phyloP scores from a whole-genome alignment of 2,329 filamentous ascomycete species.

The Phialophora expanda region DNA sequence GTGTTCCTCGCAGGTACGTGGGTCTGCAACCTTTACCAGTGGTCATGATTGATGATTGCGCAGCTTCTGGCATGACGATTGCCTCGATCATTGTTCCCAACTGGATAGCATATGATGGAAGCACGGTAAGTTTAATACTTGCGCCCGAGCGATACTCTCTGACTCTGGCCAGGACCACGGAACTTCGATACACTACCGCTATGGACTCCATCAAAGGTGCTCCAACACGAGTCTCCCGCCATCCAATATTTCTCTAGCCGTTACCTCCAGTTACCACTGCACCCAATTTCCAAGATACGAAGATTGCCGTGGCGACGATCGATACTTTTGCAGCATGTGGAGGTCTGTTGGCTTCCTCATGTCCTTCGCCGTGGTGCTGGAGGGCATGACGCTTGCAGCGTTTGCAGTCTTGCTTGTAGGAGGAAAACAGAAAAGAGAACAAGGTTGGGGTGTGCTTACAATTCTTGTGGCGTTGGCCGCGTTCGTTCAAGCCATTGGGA shows the following conservation, averaged over 20 bases:
- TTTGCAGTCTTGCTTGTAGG: slow-evolving; percentile 79
- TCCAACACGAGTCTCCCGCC: slow-evolving; percentile 36
- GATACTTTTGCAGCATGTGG: slow-evolving; percentile 91
- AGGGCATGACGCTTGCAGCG: slow-evolving; percentile 78
- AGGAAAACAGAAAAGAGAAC: slow-evolving; percentile 77
- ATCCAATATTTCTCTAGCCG: slow-evolving; percentile 60
- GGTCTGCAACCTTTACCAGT: neutral
- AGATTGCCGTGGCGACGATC: slow-evolving; percentile 70
- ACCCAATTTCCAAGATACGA: slow-evolving; percentile 69
- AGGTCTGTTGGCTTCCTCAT: slow-evolving; percentile 85
- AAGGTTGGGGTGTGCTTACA: slow-evolving; percentile 78
- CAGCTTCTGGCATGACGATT: slow-evolving; percentile 54
- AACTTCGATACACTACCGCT: slow-evolving; percentile 64
- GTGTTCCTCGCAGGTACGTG: slow-evolving; percentile 53
- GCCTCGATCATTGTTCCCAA: slow-evolving; percentile 54
- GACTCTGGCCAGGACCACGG: slow-evolving; percentile 42
- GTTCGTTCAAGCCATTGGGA: slow-evolving; percentile 73
- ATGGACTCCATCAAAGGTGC: slow-evolving; percentile 83
- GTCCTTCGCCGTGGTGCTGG: slow-evolving; percentile 79
- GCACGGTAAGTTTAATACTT: slow-evolving; percentile 45
- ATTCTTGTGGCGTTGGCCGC: slow-evolving; percentile 69
- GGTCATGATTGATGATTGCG: slow-evolving; percentile 1
- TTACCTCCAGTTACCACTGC: slow-evolving; percentile 59
- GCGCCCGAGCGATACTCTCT: neutral
- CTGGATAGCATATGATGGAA: slow-evolving; percentile 56